phyloP scores from a whole-genome alignment of 202 grass and related monocot genomes.

The Bolboschoenoplectus hybrid region DNA sequence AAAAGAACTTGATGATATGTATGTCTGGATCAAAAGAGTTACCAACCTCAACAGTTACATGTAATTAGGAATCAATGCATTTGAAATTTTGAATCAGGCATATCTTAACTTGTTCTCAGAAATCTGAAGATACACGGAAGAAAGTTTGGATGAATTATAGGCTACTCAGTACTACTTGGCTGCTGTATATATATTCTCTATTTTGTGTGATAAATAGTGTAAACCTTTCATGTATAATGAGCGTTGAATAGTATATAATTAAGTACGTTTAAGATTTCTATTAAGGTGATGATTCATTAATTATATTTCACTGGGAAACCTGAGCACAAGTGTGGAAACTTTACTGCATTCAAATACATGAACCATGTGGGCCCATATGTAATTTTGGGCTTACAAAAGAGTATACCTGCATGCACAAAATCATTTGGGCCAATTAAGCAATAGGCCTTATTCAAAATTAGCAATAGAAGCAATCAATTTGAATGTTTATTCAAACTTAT shows the following conservation, averaged over 20 bases:
- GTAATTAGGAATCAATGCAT: not conserved
- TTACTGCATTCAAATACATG: not conserved
- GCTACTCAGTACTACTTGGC: not conserved
- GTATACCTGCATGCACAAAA: not conserved
- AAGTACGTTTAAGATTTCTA: not conserved
- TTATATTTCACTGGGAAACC: not conserved
- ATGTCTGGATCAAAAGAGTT: not conserved
- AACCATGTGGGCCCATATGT: not conserved
- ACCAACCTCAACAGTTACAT: not conserved
- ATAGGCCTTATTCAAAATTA: not conserved
- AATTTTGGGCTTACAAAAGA: not conserved
- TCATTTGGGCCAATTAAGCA: not conserved
- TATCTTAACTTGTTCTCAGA: not conserved
- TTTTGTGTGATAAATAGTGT: not conserved
- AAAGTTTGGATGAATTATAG: not conserved
- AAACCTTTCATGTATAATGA: not conserved
- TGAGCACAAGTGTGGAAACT: not conserved
- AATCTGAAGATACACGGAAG: not conserved
- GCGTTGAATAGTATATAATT: not conserved
- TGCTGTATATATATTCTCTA: not conserved
- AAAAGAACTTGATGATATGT: not conserved
- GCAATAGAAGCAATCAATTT: not conserved
- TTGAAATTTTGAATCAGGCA: not conserved
- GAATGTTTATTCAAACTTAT: not conserved
- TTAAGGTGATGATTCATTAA: not conserved